Base-by-base conservation (phyloP, 2,329 filamentous ascomycete genomes). In the Aspergillus candidus region DNA sequence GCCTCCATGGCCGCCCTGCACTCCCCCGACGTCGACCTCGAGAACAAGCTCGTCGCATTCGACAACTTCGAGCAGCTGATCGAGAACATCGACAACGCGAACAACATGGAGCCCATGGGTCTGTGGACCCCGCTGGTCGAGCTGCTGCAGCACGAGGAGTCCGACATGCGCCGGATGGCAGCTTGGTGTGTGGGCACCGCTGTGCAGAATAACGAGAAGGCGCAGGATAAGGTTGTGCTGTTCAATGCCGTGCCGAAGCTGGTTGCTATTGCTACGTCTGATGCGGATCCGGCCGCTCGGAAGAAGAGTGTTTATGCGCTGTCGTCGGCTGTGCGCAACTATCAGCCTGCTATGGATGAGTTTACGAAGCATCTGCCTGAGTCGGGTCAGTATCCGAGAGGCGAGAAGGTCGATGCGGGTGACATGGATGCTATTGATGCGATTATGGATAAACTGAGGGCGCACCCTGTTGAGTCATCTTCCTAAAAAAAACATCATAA, bases 111-210 rank as follows among this genome's bases (percentile, higher is more conserved):
- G 53, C 78, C 78, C 22, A 72, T 96, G 14, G 77, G 78, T 6
- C 75, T 97, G 29, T 98, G 93, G 93, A 77, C 79, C 10, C 88
- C 88, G 8, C 73, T 98, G 32, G 74, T 96, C 10, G 69, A 75
- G 7, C 72, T 96, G 51, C 74, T 98, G 11, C 73, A 75, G 39
- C 76, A 83, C 58, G 74, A 78, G 10, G 84, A 93, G 60, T 63
- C 75, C 5, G 86, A 93, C 51, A 73, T 95, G 59, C 76, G 90
- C 52, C 81, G 76, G 57, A 89, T 88, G 79, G 90, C 91, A 3
- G 89, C 89, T n/a, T 95, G 88, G 87, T 96, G 89, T 71, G 73
- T 93, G 46, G 88, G 88, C 40, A 96, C 90, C 5, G 91, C 93
- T 8, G 93, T 98, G 47, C 90, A 97, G 75, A 98, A 98, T 72